A percentile compares a stretch with the other conserved stretches of the same genome.
These are phyloP conservation scores for Hapsidospora chrysogenum DNA, from an alignment of 495 filamentous ascomycete species.

Conservation along the genomic window DNA sequence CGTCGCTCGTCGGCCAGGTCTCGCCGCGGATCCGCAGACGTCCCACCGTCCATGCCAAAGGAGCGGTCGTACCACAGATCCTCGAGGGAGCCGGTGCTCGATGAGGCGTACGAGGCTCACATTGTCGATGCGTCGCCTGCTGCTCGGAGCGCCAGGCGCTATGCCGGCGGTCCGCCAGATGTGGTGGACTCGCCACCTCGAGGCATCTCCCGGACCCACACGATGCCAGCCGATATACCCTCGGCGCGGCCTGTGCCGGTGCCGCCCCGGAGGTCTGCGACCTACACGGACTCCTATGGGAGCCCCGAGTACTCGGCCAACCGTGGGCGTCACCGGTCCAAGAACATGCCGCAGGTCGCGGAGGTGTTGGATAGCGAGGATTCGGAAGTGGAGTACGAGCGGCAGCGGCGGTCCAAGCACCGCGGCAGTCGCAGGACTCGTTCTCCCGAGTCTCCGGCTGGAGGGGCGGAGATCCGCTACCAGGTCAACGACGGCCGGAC, in stretches of 20 bases:
- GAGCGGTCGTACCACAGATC: slow-evolving; percentile 17
- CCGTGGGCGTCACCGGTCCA: slow-evolving; percentile 10
- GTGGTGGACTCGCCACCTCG: slow-evolving; percentile 1
- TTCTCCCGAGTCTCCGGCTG: background rate
- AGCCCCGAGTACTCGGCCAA: background rate
- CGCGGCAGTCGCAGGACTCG: slow-evolving; percentile 1
- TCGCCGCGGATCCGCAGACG: slow-evolving; percentile 19
- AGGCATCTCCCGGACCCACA: slow-evolving; percentile 1
- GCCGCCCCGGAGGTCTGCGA: background rate
- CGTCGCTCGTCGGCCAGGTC: slow-evolving; percentile 16
- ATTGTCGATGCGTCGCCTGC: slow-evolving; percentile 1
- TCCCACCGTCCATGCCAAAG: slow-evolving; percentile 17
- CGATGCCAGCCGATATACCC: slow-evolving; percentile 1
- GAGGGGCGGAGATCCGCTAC: slow-evolving; percentile 1
- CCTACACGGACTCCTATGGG: background rate
- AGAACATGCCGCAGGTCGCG: background rate
- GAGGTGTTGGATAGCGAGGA: background rate
- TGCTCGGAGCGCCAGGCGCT: background rate
- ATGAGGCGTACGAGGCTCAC: slow-evolving; percentile 6
- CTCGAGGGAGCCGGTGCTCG: slow-evolving; percentile 11
- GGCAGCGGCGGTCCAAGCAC: background rate
- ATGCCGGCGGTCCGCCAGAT: background rate
- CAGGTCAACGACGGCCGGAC: slow-evolving; percentile 6
- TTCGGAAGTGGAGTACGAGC: background rate
- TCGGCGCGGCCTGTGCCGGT: background rate